These are phyloP conservation scores for Capniomyces stellatus DNA, from an alignment of 371 early-diverging fungal species.

Conservation along the genomic window DNA sequence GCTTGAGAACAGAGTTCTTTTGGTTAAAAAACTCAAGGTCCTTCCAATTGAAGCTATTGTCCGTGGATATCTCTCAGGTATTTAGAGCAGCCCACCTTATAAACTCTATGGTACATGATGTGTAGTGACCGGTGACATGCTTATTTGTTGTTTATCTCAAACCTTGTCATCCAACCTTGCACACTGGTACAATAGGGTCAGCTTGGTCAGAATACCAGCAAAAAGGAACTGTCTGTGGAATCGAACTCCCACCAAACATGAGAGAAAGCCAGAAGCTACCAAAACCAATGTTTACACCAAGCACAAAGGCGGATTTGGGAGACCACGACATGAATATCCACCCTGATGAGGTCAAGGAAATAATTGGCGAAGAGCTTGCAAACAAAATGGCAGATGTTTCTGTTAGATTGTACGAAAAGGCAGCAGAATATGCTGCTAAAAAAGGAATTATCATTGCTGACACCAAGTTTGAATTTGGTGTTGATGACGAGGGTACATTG, in stretches of 20 bases:
- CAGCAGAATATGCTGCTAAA: conserved; percentile 58
- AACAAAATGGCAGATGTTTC: conserved; percentile 39
- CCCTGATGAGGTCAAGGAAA: conserved; percentile 59
- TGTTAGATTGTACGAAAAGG: conserved; percentile 41
- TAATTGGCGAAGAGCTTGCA: conserved; percentile 60
- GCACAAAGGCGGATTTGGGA: conserved; percentile 95
- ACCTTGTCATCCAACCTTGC: background rate
- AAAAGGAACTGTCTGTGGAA: conserved; percentile 84
- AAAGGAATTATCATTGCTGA: conserved; percentile 95
- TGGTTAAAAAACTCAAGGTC: conserved; percentile 83
- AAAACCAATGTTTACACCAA: conserved; percentile 81
- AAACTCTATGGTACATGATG: too few species aligned
- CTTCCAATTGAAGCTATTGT: conserved; percentile 96
- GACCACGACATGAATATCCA: conserved; percentile 96
- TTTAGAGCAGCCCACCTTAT: conserved; percentile 33
- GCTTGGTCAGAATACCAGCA: conserved; percentile 88
- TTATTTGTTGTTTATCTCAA: too few species aligned
- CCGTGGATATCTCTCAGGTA: conserved; percentile 76
- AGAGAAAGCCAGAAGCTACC: conserved; percentile 69
- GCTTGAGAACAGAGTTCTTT: conserved; percentile 71
- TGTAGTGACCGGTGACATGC: background rate
- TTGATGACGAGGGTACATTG: conserved; percentile 57
- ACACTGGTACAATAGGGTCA: conserved; percentile 36
- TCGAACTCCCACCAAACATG: conserved; percentile 59
- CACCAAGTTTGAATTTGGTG: conserved; percentile 97